Percentiles rank a stretch among this genome's conserved stretches.
Evolutionary conservation across 2,329 filamentous ascomycete species (phyloP).

Genomic region (Elsinoe necatrix): DNA sequence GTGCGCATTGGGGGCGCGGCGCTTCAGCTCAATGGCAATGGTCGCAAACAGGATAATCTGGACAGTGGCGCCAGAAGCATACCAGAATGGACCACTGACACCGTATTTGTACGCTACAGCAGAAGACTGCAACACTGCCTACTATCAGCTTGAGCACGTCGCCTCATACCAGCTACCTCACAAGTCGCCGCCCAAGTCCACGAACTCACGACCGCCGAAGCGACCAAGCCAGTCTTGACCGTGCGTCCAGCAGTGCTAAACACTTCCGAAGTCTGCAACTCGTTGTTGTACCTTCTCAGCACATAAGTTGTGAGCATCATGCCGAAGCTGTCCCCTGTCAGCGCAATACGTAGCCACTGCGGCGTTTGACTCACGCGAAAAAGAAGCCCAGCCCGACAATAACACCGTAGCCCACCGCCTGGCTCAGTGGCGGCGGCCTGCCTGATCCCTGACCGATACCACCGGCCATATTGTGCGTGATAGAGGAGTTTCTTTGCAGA

Average conservation of each 20-base stretch:
- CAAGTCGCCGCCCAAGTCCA: constrained; percentile 91
- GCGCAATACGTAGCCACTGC: constrained; percentile 1
- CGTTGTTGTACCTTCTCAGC: constrained; percentile 61
- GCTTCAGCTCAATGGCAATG: constrained; percentile 80
- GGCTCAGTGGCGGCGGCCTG: constrained; percentile 31
- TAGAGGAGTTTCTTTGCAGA: too few relatives aligned
- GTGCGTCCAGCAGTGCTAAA: constrained; percentile 83
- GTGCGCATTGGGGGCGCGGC: constrained; percentile 78
- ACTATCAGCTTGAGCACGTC: not conserved
- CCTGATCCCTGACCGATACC: constrained; percentile 9
- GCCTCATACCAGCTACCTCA: not conserved
- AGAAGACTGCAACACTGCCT: constrained; percentile 55
- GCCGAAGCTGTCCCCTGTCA: constrained; percentile 40
- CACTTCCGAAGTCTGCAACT: constrained; percentile 84
- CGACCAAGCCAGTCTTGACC: constrained; percentile 81
- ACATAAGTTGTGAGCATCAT: constrained; percentile 69
- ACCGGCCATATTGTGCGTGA: not conserved
- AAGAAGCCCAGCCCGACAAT: constrained; percentile 64
- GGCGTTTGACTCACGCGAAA: constrained; percentile 47
- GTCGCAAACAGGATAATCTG: constrained; percentile 87
- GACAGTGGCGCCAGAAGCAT: constrained; percentile 63
- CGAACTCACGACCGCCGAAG: constrained; percentile 80
- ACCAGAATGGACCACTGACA: constrained; percentile 58
- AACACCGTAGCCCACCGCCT: constrained; percentile 69
- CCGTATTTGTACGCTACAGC: constrained; percentile 68